Evolutionary conservation across 2,329 filamentous ascomycete genomes (phyloP).

Genomic region (Lecanicillium sp.): DNA sequence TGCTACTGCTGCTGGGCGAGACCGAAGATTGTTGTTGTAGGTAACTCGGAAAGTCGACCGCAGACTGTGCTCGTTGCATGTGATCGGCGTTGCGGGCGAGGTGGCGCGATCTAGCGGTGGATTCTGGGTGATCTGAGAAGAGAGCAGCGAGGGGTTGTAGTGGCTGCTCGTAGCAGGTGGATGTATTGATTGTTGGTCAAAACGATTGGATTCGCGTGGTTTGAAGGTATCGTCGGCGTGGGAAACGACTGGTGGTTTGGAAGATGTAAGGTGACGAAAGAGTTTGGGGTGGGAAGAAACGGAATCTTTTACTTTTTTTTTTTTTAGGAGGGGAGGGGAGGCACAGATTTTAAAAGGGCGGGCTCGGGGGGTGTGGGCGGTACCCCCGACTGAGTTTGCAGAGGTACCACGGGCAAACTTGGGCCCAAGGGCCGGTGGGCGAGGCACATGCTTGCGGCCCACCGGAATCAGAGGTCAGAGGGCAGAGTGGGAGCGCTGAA

Average conservation of each 20-base stretch:
- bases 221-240: conserved; percentile 3
- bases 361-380: conserved; percentile 7
- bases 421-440: not conserved
- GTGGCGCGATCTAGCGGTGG: not conserved
- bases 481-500: conserved; percentile 1
- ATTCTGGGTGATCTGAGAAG: not conserved
- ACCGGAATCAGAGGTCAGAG: conserved; percentile 1
- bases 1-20: conserved; percentile 15
- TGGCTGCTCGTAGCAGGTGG: too few species aligned
- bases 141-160: conserved; percentile 2
- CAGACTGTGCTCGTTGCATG: conserved; percentile 68
- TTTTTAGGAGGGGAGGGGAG: conserved; percentile 13
- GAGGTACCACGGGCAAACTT: conserved; percentile 6
- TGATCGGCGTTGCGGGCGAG: conserved; percentile 36
- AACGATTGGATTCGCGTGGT: not conserved
- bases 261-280: conserved; percentile 1
- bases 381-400: conserved; percentile 6
- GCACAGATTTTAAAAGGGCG: conserved; percentile 21
- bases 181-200: too few species aligned
- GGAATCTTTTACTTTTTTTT: conserved; percentile 12
- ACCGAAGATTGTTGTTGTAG: conserved; percentile 26
- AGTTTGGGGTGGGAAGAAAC: conserved; percentile 12
- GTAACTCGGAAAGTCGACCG: conserved; percentile 68
- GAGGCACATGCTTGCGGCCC: conserved; percentile 10
- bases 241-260: conserved; percentile 6